Evolutionary conservation across 2,329 filamentous ascomycete species (phyloP), one percentile per base, ranked within the genome.

Genomic region (Neonectria ditissima): DNA sequence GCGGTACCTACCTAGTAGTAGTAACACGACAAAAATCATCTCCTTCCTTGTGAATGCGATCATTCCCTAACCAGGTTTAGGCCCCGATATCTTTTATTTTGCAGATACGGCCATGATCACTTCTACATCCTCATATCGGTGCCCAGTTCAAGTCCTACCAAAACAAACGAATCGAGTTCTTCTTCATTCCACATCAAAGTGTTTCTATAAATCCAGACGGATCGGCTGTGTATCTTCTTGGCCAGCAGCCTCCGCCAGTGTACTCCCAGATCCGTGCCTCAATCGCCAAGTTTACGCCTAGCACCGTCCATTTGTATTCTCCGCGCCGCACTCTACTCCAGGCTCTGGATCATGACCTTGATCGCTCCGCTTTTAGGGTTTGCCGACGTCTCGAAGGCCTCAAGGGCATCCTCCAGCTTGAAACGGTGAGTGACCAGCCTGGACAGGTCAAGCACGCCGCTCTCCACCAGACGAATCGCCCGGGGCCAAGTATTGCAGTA

Each of bases 401-500:
- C 88, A 28, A 96, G 80, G 0, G 94, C 94, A 77, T 98, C 91
- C 81, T 97, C 94, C 39, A 98, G 81, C 68, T 86, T 83, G 81
- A 91, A 97, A 18, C 93, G 87, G 83, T 98, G 95, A 43, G 95
- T 97, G 52, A 97, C 93, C 65, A 98, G 82, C 80, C 88, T 91
- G 73, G 86, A 87, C 76, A 97, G 82, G 76, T 97, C 89, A 73
- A 98, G 87, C 4, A 97, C 87, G 2, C 93, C 93, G 76, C 90
- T 93, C 83, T 93, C 88, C 39, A 98, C 86, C 68, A 98, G 83
- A 51, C 94, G 88, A 71, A 98, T 97, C 45, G 96, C 95, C 66
- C 93, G 88, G 34, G 95, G 96, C 95, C 95, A 98, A 22, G 93
- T 97, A 83, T 98, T 97, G 82, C 87, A 88, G 84, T 98, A 98